These are phyloP conservation scores for Lipomyces anomalus DNA, from an alignment of 805 yeast genomes.

Conservation along the genomic window DNA sequence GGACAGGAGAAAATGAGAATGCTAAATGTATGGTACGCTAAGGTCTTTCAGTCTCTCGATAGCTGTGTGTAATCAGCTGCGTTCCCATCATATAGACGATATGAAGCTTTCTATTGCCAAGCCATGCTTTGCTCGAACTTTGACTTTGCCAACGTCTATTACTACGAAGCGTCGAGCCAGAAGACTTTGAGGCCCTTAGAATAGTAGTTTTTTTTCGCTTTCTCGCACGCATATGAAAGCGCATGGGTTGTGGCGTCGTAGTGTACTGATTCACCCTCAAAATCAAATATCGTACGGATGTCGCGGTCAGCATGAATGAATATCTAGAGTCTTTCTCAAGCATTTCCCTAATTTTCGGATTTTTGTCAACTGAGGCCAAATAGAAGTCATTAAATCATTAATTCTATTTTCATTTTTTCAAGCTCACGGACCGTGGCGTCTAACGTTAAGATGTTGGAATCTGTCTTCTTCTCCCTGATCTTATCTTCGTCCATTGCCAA, in stretches of 20 bases:
- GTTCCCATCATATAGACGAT: too few relatives aligned
- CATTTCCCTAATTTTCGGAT: constrained; percentile 22
- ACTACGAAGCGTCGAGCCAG: constrained; percentile 26
- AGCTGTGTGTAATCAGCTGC: too few relatives aligned
- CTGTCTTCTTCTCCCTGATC: too few relatives aligned
- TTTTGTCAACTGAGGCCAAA: constrained; percentile 24
- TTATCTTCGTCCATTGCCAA: too few relatives aligned
- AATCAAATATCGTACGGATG: constrained; percentile 15
- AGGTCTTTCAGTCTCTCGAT: too few relatives aligned
- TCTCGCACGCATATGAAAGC: constrained; percentile 19
- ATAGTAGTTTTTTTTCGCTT: constrained; percentile 18
- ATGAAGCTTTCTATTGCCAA: too few relatives aligned
- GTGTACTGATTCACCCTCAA: constrained; percentile 17
- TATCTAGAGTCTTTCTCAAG: constrained; percentile 19
- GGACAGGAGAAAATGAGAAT: too few relatives aligned
- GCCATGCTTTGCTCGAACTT: too few relatives aligned
- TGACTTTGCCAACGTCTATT: too few relatives aligned
- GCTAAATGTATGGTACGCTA: too few relatives aligned
- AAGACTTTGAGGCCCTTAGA: constrained; percentile 18
- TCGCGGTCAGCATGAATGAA: constrained; percentile 23
- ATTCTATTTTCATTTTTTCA: constrained; percentile 13
- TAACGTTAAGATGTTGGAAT: too few relatives aligned
- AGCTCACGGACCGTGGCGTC: constrained; percentile 23
- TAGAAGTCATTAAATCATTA: constrained; percentile 25
- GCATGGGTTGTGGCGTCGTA: constrained; percentile 21